Evolutionary conservation across 805 yeast genomes (phyloP), one percentile per base, ranked within the genome.

Genomic region (Schizosaccharomyces japonicus): DNA sequence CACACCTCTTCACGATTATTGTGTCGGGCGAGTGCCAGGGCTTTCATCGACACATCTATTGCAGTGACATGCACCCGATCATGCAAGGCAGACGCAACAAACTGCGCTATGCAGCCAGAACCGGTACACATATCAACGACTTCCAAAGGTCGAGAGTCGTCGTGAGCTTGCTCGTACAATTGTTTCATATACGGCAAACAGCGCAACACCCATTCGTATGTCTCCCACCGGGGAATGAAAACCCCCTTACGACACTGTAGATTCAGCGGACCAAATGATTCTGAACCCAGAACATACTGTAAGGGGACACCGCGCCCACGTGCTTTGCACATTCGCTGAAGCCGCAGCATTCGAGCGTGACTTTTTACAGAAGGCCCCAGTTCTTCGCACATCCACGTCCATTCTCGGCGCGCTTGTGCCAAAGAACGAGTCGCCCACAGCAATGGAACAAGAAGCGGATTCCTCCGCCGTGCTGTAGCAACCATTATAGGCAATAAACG

Each of bases 181-280:
- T 15, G 23, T 19, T 36, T 19, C 26, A 36, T n/a, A 29, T n/a
- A 39, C 3, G 25, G 30, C 3, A 52, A 48, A 23, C 47, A 11
- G 15, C 36, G 31, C 5, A 63, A 31, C 7, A 71, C 65, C 95
- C 95, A 87, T 56, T 83, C 94, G 58, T 87, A 96, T 0, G 98
- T 87, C 58, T 87, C 98, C 79, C 87, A 76, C 46, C 98, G 63
- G 0, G 98, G 96, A 26, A 87, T 85, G 50, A 87, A 63, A 1
- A 83, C 95, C 0, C 75, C 75, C 1, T 63, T 64, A 27, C 60
- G 55, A 55, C 94, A 81, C 25, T 55, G 49, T 3, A 87, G 68
- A 10, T 71, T 72, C 45, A 87, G 57, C 17, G 47, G 25, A 0
- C 90, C 93, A 64, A 87, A 87, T 1, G 96, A 96, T 61, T 85